These are phyloP conservation scores for Aspergillus amoenus DNA, from an alignment of 2,329 filamentous ascomycete species.

Conservation along the genomic window DNA sequence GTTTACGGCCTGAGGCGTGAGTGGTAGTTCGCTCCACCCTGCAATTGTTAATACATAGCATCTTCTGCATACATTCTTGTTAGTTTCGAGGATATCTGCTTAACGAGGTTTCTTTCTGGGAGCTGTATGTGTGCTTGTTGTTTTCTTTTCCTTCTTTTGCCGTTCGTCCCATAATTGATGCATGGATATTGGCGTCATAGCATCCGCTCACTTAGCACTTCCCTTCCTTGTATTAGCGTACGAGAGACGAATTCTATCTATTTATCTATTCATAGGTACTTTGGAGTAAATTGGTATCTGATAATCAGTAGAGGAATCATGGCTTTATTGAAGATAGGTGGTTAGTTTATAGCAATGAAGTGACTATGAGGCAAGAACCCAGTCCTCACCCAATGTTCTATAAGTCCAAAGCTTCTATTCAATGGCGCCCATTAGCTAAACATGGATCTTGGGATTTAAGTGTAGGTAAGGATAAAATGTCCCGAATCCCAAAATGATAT, in stretches of 20 bases:
- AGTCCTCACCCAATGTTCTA: neutral
- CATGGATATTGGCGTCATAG: neutral
- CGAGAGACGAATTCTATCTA: neutral
- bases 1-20: neutral
- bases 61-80: neutral
- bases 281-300: neutral
- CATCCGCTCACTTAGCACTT: neutral
- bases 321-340: neutral
- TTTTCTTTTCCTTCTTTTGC: neutral
- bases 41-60: neutral
- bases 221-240: neutral
- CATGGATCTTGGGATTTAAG: neutral
- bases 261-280: neutral
- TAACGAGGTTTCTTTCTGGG: neutral
- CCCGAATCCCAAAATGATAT: neutral
- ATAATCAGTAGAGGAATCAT: neutral
- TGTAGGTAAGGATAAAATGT: conserved; percentile 1
- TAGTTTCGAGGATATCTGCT: neutral
- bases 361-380: neutral
- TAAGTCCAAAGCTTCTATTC: neutral
- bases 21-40: neutral
- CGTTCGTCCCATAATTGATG: neutral
- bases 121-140: neutral
- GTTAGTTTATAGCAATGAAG: neutral
- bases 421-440: neutral